A percentile compares a stretch with the other conserved stretches of the same genome.
These are phyloP conservation scores for Herpetomonas samuelpessoai DNA, from an alignment of 208 protist species.

Conservation along the genomic window DNA sequence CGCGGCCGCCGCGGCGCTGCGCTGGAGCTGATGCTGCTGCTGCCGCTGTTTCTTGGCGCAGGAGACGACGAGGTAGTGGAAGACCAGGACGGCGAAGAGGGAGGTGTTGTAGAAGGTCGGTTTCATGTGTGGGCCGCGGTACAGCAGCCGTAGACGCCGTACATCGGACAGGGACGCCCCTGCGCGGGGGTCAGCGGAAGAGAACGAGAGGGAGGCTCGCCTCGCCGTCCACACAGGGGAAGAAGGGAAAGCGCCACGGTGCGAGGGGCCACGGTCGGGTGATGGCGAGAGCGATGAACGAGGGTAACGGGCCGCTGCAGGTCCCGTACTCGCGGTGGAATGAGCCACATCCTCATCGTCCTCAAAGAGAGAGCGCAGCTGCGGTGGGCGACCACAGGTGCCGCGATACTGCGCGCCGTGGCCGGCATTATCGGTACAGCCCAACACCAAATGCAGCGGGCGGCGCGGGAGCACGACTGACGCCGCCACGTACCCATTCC, in stretches of 20 bases:
- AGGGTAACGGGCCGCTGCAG: too few species aligned
- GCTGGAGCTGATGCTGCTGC: background rate
- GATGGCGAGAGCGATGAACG: slow-evolving; percentile 2
- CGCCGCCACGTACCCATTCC: slow-evolving; percentile 45
- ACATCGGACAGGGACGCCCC: background rate
- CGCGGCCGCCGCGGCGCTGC: background rate
- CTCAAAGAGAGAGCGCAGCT: background rate
- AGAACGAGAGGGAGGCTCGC: background rate
- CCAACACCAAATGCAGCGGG: slow-evolving; percentile 36
- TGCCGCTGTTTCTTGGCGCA: slow-evolving; percentile 9
- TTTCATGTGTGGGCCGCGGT: slow-evolving; percentile 1
- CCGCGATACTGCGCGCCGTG: slow-evolving; percentile 1
- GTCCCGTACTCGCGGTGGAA: too few species aligned
- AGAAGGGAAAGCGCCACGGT: too few species aligned
- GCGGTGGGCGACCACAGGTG: background rate
- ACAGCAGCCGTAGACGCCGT: background rate
- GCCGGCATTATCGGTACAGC: slow-evolving; percentile 12
- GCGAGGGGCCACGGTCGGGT: slow-evolving; percentile 3
- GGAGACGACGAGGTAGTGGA: slow-evolving; percentile 36
- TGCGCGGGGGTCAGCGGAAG: background rate
- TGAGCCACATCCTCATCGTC: too few species aligned
- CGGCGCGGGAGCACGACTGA: slow-evolving; percentile 34
- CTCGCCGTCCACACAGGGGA: too few species aligned
- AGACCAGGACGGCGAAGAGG: slow-evolving; percentile 36
- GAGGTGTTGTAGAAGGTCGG: slow-evolving; percentile 29